Base-by-base conservation (phyloP, 352 stramenopile genomes). In the Pythium apleroticum region DNA sequence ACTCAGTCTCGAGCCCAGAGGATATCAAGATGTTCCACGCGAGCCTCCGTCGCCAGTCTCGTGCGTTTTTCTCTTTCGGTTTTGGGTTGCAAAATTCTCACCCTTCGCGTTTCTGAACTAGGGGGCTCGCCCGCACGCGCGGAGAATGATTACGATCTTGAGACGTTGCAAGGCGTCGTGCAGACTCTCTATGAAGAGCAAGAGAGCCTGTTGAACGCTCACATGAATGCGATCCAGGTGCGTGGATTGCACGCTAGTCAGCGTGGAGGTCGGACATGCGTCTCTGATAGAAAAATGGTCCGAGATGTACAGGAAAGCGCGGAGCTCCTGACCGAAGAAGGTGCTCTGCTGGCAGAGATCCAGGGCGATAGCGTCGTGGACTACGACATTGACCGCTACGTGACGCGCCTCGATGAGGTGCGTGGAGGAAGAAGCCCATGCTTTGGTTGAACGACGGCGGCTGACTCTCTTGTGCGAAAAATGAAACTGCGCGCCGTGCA, bases 301-400 rank as follows among this genome's bases (percentile, higher is more conserved):
- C 39, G 30, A 62, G 17, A n/a, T 48, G 56, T 77, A 15, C 70
- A 98, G 80, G 94, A 99, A 75, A 98, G 97, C 63, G 97, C 97
- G 0, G 93, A 99, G 71, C 80, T 99, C 20, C 73, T 99, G 14
- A 98, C 96, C 1, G 91, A 99, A 64, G 97, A 99, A 89, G 96
- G 96, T 11, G 76, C 82, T 22, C 71, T 98, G 55, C 66, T 97
- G 12, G 84, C 88, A 48, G 76, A 90, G 19, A 91, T 97, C 59
- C 87, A 95, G 71, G 89, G 87, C 22, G 93, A 98, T 33, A 75
- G 63, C 52, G 86, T 96, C 14, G 75, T 88, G 10, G 93, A 99
- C 66, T 97, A 98, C 63, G 91, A 98, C 72, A 97, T 99, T 54
- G 96, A 99, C 68, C 80, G 88, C 33, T 99, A 98, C 74, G 89